These are phyloP conservation scores for Yamadazyma endophytica DNA, from an alignment of 805 yeast species.

Conservation along the genomic window DNA sequence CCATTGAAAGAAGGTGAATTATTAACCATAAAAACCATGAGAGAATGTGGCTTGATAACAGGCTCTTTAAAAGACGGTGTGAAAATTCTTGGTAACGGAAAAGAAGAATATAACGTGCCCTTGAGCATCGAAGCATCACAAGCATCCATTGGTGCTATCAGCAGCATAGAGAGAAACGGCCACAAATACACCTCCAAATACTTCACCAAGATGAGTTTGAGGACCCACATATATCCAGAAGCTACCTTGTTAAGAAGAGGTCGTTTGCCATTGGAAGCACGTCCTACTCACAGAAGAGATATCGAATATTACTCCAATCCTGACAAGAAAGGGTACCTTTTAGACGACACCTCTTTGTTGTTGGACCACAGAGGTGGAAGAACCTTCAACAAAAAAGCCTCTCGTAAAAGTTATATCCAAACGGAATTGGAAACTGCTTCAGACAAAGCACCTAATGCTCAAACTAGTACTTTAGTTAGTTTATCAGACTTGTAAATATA, in stretches of 20 bases:
- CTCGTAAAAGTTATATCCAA: slow-evolving; percentile 32
- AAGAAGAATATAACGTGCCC: slow-evolving; percentile 47
- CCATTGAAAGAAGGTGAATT: slow-evolving; percentile 54
- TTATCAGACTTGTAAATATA: slow-evolving; percentile 17
- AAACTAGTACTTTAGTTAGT: slow-evolving; percentile 14
- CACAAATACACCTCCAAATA: slow-evolving; percentile 73
- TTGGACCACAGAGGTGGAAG: slow-evolving; percentile 29
- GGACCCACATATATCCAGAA: slow-evolving; percentile 74
- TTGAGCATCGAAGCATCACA: slow-evolving; percentile 76
- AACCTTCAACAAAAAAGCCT: slow-evolving; percentile 15
- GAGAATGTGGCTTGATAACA: slow-evolving; percentile 64
- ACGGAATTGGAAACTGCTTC: slow-evolving; percentile 32
- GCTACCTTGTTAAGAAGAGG: slow-evolving; percentile 67
- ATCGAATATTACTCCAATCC: slow-evolving; percentile 72
- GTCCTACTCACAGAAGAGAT: slow-evolving; percentile 81
- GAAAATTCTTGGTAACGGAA: slow-evolving; percentile 70
- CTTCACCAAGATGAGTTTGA: slow-evolving; percentile 56
- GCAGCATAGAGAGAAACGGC: slow-evolving; percentile 66
- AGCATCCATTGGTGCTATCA: slow-evolving; percentile 74
- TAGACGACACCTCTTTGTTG: slow-evolving; percentile 33
- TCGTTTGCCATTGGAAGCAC: slow-evolving; percentile 75
- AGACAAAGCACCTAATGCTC: slow-evolving; percentile 11
- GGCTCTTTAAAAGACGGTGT: slow-evolving; percentile 79
- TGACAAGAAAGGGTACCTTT: slow-evolving; percentile 72
- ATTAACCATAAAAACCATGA: slow-evolving; percentile 74